These are phyloP conservation scores for Peterozyma toletana DNA, from an alignment of 805 yeast genomes.

Conservation along the genomic window DNA sequence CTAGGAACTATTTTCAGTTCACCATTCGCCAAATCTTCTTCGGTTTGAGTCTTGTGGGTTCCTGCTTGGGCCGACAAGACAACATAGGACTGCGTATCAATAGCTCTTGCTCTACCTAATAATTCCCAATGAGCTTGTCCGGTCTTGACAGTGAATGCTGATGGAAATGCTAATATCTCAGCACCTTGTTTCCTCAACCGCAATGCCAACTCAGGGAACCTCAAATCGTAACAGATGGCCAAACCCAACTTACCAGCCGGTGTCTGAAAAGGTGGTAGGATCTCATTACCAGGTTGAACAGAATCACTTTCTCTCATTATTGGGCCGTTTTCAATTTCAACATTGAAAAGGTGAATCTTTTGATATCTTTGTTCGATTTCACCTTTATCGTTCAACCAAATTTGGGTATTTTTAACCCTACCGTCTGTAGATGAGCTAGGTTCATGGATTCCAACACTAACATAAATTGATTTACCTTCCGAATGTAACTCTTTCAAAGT, in stretches of 20 bases:
- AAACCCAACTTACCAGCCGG: slow-evolving; percentile 62
- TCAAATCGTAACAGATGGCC: slow-evolving; percentile 78
- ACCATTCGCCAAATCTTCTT: slow-evolving; percentile 22
- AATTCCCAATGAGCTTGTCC: slow-evolving; percentile 89
- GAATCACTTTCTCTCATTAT: slow-evolving; percentile 68
- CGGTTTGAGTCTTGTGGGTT: slow-evolving; percentile 48
- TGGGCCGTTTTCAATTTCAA: slow-evolving; percentile 76
- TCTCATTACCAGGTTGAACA: slow-evolving; percentile 67
- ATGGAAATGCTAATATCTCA: slow-evolving; percentile 71
- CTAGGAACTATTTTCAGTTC: slow-evolving; percentile 33
- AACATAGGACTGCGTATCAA: slow-evolving; percentile 83
- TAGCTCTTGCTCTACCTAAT: slow-evolving; percentile 76
- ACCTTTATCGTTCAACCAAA: slow-evolving; percentile 68
- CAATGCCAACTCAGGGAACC: slow-evolving; percentile 78
- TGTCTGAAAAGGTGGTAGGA: slow-evolving; percentile 48
- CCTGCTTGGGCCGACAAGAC: slow-evolving; percentile 90
- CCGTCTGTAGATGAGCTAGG: slow-evolving; percentile 38
- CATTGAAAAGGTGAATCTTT: slow-evolving; percentile 86
- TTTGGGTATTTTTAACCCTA: slow-evolving; percentile 61
- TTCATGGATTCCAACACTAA: slow-evolving; percentile 86
- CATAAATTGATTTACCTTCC: slow-evolving; percentile 40
- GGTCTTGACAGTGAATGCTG: slow-evolving; percentile 88
- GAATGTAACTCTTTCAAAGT: slow-evolving; percentile 34
- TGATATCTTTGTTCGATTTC: slow-evolving; percentile 64
- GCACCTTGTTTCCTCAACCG: slow-evolving; percentile 65